Evolutionary conservation across 352 stramenopile species (phyloP).

Genomic region (Elongisporangium anandrum): DNA sequence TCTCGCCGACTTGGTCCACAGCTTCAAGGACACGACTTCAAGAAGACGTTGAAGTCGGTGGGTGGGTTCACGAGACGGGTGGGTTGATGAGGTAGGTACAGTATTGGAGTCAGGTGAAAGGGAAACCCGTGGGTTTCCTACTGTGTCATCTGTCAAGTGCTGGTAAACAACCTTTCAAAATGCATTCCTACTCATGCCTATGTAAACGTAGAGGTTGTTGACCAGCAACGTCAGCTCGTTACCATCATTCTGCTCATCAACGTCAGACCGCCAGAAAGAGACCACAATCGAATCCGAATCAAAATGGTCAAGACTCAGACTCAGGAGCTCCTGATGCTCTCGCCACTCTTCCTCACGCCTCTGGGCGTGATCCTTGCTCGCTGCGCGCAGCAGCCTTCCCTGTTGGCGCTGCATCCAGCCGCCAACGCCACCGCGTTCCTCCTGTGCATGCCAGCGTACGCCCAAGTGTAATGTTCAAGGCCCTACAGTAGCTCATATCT

Average conservation of each 20-base stretch:
- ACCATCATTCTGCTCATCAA: neutral
- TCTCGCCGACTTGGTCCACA: slow-evolving; percentile 19
- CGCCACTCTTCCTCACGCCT: slow-evolving; percentile 48
- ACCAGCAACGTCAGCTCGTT: neutral
- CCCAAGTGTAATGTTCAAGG: neutral
- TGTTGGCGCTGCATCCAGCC: slow-evolving; percentile 53
- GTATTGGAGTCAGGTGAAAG: too few species aligned
- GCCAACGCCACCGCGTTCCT: slow-evolving; percentile 47
- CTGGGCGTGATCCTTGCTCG: slow-evolving; percentile 40
- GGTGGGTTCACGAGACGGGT: too few species aligned
- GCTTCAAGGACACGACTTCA: too few species aligned
- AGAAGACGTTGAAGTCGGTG: too few species aligned
- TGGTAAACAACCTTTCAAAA: neutral
- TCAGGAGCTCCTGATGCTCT: slow-evolving; percentile 18
- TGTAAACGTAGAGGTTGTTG: neutral
- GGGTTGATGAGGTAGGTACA: too few species aligned
- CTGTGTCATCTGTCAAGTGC: too few species aligned
- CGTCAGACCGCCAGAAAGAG: too few species aligned
- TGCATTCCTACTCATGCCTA: neutral
- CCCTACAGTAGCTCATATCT: too few species aligned
- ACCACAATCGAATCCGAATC: neutral
- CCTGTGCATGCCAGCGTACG: slow-evolving; percentile 46
- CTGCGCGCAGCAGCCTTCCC: slow-evolving; percentile 32
- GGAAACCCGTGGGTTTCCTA: too few species aligned
- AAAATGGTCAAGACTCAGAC: neutral